A percentile compares a stretch with the other conserved stretches of the same genome.
These are phyloP conservation scores for Dioscorea cayenensis DNA, from an alignment of 116 monocot species.

Conservation along the genomic window DNA sequence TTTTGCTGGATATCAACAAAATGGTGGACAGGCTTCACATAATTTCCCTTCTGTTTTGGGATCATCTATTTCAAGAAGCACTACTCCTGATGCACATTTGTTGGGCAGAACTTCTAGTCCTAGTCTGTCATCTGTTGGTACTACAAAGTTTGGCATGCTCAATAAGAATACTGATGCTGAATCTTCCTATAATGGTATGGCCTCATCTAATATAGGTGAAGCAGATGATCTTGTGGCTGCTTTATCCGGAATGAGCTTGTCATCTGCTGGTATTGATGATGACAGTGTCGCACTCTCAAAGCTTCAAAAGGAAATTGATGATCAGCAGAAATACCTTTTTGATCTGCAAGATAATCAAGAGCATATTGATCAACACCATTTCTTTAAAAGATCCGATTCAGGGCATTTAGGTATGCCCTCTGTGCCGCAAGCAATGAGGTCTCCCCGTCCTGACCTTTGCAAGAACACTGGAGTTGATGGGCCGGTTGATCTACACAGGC, in stretches of 20 bases:
- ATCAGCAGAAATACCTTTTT: constrained; percentile 35
- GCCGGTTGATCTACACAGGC: constrained; percentile 13
- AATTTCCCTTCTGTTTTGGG: constrained; percentile 59
- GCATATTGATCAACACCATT: constrained; percentile 21
- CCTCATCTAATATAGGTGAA: constrained; percentile 14
- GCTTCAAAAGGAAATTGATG: constrained; percentile 28
- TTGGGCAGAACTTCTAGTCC: constrained; percentile 54
- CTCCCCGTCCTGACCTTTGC: too few relatives aligned
- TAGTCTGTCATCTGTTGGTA: constrained; percentile 46
- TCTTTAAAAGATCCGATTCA: constrained; percentile 16
- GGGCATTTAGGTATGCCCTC: constrained; percentile 21
- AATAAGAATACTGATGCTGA: constrained; percentile 29
- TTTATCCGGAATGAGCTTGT: constrained; percentile 53
- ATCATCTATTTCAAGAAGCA: constrained; percentile 44
- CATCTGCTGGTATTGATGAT: constrained; percentile 15
- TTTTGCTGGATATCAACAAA: constrained; percentile 25
- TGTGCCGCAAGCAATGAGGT: constrained; percentile 5
- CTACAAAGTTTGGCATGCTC: constrained; percentile 22
- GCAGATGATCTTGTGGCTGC: constrained; percentile 46
- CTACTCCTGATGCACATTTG: constrained; percentile 50
- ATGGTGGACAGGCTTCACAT: constrained; percentile 25
- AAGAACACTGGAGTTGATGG: constrained; percentile 1
- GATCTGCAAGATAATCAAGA: constrained; percentile 27
- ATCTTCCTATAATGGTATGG: constrained; percentile 24
- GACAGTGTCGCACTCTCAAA: constrained; percentile 20